phyloP scores from a whole-genome alignment of 2,329 filamentous ascomycete species.

The Verticillium tricorpus region DNA sequence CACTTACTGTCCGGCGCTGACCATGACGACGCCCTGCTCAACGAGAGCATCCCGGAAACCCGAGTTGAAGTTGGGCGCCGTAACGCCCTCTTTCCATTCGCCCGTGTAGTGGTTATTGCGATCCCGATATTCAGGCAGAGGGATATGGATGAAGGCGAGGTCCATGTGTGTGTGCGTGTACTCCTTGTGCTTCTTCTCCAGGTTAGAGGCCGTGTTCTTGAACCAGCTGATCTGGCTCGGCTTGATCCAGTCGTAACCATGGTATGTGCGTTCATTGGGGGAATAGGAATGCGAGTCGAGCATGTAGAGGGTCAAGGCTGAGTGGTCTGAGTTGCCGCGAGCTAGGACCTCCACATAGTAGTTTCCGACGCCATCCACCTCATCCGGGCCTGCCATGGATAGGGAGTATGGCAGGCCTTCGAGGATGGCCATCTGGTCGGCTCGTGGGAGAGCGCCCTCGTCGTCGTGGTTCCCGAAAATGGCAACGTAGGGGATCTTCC shows the following conservation, averaged over 20 bases:
- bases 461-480: conserved; percentile 99
- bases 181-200: conserved; percentile 74
- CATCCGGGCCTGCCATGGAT: conserved; percentile 74
- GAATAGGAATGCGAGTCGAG: conserved; percentile 91
- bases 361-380: conserved; percentile 88
- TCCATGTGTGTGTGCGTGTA: conserved; percentile 94
- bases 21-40: conserved; percentile 78
- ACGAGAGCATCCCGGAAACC: conserved; percentile 89
- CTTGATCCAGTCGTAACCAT: conserved; percentile 98
- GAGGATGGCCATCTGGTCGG: conserved; percentile 78
- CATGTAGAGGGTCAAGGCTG: conserved; percentile 89
- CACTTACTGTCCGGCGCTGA: conserved; percentile 84
- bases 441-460: conserved; percentile 74
- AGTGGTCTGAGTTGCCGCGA: conserved; percentile 74
- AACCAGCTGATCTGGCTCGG: conserved; percentile 95
- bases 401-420: conserved; percentile 86
- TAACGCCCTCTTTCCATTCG: conserved; percentile 75
- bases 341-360: conserved; percentile 90
- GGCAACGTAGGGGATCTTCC: conserved; percentile 84
- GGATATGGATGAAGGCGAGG: conserved; percentile 96
- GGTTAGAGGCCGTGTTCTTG: conserved; percentile 64
- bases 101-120: conserved; percentile 59
- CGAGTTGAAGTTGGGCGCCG: conserved; percentile 83
- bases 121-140: conserved; percentile 80
- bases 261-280: conserved; percentile 79